Conservation (phyloP, 208 protist genomes). For the Trypanosoma cruzi region DNA sequence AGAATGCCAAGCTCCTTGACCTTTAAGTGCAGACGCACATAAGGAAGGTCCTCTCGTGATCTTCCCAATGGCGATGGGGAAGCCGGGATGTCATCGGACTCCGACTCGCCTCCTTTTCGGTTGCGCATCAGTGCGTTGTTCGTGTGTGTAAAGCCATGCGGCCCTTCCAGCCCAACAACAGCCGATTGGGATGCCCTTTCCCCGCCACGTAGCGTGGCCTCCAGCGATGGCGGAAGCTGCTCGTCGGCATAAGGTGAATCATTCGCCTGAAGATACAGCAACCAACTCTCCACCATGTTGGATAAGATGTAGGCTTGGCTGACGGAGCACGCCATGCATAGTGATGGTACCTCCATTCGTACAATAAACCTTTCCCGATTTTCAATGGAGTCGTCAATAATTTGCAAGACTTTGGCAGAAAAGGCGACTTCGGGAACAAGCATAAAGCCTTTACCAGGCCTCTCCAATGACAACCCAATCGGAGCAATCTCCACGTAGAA, state of each 20-base stretch:
- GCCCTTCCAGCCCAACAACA: neutral
- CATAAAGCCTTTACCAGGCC: slow-evolving; percentile 67
- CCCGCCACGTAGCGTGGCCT: neutral
- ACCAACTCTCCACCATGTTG: slow-evolving; percentile 76
- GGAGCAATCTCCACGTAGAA: slow-evolving; percentile 84
- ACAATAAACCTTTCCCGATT: slow-evolving; percentile 65
- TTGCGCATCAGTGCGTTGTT: neutral
- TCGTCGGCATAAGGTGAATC: neutral
- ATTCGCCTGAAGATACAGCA: slow-evolving; percentile 26
- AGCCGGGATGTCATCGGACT: slow-evolving; percentile 9
- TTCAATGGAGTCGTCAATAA: slow-evolving; percentile 49
- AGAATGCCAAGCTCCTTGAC: slow-evolving; percentile 65
- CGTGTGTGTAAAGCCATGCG: neutral
- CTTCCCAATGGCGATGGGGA: neutral
- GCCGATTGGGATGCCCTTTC: neutral
- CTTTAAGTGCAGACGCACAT: slow-evolving; percentile 62
- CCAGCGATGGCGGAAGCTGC: neutral
- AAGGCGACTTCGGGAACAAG: slow-evolving; percentile 74
- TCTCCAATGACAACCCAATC: slow-evolving; percentile 52
- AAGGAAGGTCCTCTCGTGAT: slow-evolving; percentile 35
- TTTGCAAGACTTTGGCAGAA: slow-evolving; percentile 69
- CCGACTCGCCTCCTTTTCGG: slow-evolving; percentile 12
- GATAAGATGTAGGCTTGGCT: slow-evolving; percentile 79
- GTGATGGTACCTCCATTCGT: slow-evolving; percentile 68
- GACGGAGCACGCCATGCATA: slow-evolving; percentile 62